These are phyloP conservation scores for Rhizopogon vinicolor DNA, from an alignment of 768 basidiomycete genomes.

Conservation along the genomic window DNA sequence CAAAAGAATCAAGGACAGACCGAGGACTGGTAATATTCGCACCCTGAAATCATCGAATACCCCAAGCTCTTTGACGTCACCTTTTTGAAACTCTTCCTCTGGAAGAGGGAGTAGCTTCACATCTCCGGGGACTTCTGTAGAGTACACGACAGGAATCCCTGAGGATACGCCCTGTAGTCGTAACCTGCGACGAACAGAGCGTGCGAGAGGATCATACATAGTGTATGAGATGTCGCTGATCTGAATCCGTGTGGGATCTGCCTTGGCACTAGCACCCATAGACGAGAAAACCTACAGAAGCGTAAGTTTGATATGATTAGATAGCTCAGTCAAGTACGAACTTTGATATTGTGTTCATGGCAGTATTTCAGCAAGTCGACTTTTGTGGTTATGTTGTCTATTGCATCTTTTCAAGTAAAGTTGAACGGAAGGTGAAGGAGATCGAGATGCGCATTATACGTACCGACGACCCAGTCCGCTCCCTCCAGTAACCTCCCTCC, in stretches of 20 bases:
- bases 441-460: conserved; percentile 13
- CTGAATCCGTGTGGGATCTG: conserved; percentile 92
- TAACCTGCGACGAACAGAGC: conserved; percentile 78
- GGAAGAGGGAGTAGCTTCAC: conserved; percentile 86
- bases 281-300: conserved; percentile 78
- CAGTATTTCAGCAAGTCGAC: conserved; percentile 92
- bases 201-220: conserved; percentile 91
- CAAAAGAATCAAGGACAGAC: conserved; percentile 33
- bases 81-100: conserved; percentile 90
- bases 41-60: conserved; percentile 93
- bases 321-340: conserved; percentile 21
- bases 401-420: conserved; percentile 61
- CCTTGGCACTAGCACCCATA: conserved; percentile 95
- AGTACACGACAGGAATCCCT: conserved; percentile 88
- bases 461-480: conserved; percentile 93
- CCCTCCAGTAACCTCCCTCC: conserved; percentile 72
- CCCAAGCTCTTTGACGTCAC: conserved; percentile 82
- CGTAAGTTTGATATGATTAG: background rate
- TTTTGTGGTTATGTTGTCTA: conserved; percentile 96
- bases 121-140: conserved; percentile 88
- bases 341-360: conserved; percentile 73
- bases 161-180: conserved; percentile 56
- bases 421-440: conserved; percentile 6
- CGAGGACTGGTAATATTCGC: conserved; percentile 88
- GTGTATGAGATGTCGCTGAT: conserved; percentile 93